These are phyloP conservation scores for Xylaria bambusicola DNA, from an alignment of 495 filamentous ascomycete species.

Conservation along the genomic window DNA sequence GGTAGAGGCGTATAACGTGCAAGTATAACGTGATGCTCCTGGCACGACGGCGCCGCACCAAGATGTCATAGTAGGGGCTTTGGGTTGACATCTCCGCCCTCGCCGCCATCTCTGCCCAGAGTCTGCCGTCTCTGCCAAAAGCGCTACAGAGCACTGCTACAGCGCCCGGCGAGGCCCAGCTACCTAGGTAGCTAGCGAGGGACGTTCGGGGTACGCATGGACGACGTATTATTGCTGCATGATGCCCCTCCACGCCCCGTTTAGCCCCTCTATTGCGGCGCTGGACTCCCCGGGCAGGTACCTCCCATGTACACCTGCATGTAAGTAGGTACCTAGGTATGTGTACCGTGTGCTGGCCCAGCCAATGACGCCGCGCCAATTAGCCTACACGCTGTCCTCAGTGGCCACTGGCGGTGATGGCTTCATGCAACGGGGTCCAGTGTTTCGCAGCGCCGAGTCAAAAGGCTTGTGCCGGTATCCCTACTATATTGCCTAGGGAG, in stretches of 20 bases:
- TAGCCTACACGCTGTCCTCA: background rate
- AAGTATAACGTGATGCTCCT: conserved; percentile 7
- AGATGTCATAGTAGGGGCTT: conserved; percentile 14
- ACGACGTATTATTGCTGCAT: conserved; percentile 18
- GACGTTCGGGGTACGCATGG: conserved; percentile 10
- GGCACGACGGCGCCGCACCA: background rate
- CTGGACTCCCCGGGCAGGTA: no score
- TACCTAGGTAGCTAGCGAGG: conserved; percentile 12
- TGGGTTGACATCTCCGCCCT: background rate
- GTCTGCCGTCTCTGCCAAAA: no score
- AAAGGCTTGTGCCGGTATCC: background rate
- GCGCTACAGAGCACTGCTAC: background rate
- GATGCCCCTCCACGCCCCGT: conserved; percentile 13
- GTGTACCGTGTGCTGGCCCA: conserved; percentile 8
- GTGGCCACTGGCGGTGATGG: conserved; percentile 5
- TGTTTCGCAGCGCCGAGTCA: background rate
- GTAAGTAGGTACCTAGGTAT: no score
- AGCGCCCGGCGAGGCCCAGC: conserved; percentile 8
- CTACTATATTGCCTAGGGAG: no score
- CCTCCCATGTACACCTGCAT: no score
- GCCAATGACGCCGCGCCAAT: conserved; percentile 15
- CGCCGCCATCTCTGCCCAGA: no score
- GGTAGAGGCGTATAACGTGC: conserved; percentile 9
- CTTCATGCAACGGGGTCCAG: background rate
- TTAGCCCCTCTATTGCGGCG: conserved; percentile 10